Evolutionary conservation across 2,329 filamentous ascomycete species (phyloP).

Genomic region (Xylariaceae sp.): DNA sequence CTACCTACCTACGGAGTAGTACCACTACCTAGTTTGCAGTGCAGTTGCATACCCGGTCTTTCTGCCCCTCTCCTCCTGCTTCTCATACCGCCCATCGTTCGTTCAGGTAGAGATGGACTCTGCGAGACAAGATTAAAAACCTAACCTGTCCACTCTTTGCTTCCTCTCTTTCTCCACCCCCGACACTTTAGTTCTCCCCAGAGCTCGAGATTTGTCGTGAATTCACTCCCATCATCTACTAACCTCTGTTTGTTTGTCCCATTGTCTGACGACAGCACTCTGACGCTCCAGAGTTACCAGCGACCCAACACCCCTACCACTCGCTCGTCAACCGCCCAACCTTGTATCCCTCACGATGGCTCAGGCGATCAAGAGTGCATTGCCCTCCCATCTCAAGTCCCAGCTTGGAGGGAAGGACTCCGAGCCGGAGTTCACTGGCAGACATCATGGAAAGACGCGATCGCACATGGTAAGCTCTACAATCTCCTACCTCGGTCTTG

Average conservation of each 20-base stretch:
- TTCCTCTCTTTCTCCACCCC: neutral
- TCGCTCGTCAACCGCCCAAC: neutral
- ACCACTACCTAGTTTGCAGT: neutral
- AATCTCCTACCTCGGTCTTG: constrained; percentile 4
- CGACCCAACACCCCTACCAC: too few species aligned
- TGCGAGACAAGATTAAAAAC: constrained; percentile 16
- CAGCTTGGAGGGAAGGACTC: constrained; percentile 39
- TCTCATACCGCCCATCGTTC: constrained; percentile 18
- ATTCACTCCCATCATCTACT: neutral
- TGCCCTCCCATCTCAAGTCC: constrained; percentile 82
- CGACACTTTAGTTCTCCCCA: neutral
- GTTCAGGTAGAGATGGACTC: neutral
- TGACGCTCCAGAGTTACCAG: too few species aligned
- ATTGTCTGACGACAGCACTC: too few species aligned
- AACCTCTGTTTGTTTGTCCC: too few species aligned
- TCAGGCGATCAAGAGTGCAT: constrained; percentile 65
- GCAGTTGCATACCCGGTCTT: neutral
- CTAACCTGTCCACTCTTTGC: constrained; percentile 17
- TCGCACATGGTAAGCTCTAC: constrained; percentile 72
- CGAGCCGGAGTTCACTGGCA: constrained; percentile 51
- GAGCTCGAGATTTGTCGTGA: too few species aligned
- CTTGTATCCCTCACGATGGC: constrained; percentile 51
- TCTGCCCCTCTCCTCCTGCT: constrained; percentile 10
- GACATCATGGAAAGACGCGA: constrained; percentile 80
- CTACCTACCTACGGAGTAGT: neutral